Percentiles rank a stretch among this genome's conserved stretches.
These are phyloP conservation scores for Rhodotorula sphaerocarpa DNA, from an alignment of 768 basidiomycete genomes.

Conservation along the genomic window DNA sequence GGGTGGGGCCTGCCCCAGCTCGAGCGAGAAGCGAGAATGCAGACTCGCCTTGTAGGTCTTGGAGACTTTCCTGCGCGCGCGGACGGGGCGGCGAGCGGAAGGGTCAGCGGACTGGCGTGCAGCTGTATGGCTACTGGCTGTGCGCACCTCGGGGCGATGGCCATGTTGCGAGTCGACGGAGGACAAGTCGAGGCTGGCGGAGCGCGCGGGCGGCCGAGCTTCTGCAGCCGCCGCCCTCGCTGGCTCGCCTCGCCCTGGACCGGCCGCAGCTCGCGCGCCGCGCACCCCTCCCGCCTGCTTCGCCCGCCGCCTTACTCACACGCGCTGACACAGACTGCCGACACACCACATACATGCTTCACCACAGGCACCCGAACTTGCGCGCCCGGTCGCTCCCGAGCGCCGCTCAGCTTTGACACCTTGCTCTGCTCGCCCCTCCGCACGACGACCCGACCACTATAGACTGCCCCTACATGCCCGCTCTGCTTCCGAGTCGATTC, in stretches of 20 bases:
- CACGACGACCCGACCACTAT: no score
- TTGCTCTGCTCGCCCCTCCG: no score
- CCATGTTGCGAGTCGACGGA: slow-evolving; percentile 8
- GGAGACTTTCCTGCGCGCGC: neutral
- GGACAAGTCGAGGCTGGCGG: neutral
- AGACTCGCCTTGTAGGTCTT: slow-evolving; percentile 11
- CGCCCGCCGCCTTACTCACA: no score
- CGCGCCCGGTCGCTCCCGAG: no score
- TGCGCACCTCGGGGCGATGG: slow-evolving; percentile 21
- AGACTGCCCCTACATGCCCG: no score
- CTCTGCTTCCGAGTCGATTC: no score
- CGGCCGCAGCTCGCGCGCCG: no score
- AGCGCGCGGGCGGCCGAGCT: no score
- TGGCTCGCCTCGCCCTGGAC: neutral
- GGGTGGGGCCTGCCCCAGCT: neutral
- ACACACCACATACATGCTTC: no score
- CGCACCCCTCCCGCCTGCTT: neutral
- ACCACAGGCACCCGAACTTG: no score
- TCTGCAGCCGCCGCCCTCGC: neutral
- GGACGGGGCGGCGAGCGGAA: neutral
- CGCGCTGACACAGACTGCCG: no score
- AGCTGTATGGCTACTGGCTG: neutral
- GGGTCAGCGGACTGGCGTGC: neutral
- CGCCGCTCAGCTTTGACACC: no score
- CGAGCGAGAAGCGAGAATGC: neutral